Percentiles rank a stretch among this genome's conserved stretches.
Conservation (phyloP, 306 rosid genomes). For the Hippophae rhamnoides region DNA sequence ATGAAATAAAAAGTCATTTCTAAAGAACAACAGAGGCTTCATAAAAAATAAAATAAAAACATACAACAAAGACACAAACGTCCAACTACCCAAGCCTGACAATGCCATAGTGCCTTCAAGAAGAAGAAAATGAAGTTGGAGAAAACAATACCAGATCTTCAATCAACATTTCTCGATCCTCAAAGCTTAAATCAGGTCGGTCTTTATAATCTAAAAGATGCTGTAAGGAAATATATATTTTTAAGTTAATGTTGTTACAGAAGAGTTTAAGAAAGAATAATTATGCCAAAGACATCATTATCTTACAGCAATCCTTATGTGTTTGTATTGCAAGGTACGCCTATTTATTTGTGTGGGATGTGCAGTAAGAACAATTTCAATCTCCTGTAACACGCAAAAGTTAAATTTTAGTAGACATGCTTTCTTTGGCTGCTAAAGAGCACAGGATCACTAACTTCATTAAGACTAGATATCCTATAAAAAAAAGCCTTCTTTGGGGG, state of each 20-base stretch:
- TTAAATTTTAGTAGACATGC: background rate
- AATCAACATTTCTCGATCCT: conserved; percentile 79
- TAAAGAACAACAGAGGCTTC: background rate
- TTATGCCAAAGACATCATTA: conserved; percentile 2
- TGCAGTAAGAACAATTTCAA: conserved; percentile 95
- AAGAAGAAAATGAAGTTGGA: conserved; percentile 21
- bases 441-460: background rate
- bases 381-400: conserved; percentile 45
- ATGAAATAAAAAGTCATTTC: background rate
- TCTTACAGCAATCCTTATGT: conserved; percentile 74
- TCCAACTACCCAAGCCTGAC: background rate
- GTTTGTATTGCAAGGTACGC: conserved; percentile 82
- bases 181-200: conserved; percentile 69
- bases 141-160: conserved; percentile 75
- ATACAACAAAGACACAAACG: conserved; percentile 6
- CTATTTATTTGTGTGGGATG: conserved; percentile 98
- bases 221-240: conserved; percentile 33
- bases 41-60: background rate
- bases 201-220: conserved; percentile 78
- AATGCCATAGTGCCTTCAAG: conserved; percentile 12
- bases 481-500: background rate
- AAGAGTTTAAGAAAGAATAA: conserved; percentile 8
- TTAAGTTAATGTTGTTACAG: conserved; percentile 14
- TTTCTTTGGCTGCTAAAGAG: background rate
- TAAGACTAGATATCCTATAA: background rate